A percentile compares a stretch with the other conserved stretches of the same genome.
phyloP scores from a whole-genome alignment of 202 grass and related monocot species.

The Panicum hallii region DNA sequence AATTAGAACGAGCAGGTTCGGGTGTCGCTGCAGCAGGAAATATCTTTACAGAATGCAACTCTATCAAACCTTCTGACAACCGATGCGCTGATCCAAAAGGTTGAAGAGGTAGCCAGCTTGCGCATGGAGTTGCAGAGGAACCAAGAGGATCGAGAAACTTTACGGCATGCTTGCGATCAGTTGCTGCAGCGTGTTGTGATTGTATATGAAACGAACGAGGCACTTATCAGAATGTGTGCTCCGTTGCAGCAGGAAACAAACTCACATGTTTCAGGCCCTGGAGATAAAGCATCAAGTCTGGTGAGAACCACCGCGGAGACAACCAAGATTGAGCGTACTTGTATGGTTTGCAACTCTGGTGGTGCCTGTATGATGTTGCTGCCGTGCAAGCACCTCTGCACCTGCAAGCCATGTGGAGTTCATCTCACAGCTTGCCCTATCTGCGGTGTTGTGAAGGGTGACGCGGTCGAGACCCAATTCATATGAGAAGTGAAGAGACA shows the following conservation, averaged over 20 bases:
- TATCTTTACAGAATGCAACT: neutral
- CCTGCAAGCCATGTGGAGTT: constrained; percentile 1
- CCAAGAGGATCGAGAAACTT: neutral
- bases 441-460: neutral
- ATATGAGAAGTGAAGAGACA: neutral
- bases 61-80: neutral
- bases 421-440: neutral
- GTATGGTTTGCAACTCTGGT: constrained; percentile 8
- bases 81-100: neutral
- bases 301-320: neutral
- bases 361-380: neutral
- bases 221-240: neutral
- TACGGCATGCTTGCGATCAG: neutral
- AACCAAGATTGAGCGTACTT: neutral
- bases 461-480: neutral
- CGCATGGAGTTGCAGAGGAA: neutral
- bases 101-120: neutral
- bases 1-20: constrained; percentile 4
- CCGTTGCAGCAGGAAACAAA: neutral
- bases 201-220: neutral
- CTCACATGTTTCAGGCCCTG: neutral
- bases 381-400: constrained; percentile 17
- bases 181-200: neutral
- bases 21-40: neutral
- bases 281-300: neutral